Evolutionary conservation across 371 early-diverging fungal genomes (phyloP), one percentile per base, ranked within the genome.

Genomic region (Lichtheimia corymbifera): DNA sequence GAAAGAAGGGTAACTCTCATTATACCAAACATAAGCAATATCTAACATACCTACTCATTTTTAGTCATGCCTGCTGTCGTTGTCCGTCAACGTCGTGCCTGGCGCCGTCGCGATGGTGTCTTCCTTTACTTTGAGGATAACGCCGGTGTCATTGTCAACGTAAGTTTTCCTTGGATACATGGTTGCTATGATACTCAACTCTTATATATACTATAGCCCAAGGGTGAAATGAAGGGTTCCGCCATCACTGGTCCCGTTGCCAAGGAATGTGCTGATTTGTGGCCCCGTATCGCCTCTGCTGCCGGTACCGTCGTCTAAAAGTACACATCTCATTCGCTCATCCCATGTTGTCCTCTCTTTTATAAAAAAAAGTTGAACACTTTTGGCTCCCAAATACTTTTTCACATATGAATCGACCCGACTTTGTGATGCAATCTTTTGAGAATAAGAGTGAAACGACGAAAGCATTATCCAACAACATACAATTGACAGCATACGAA

Each of bases 191-290:
- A 54, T 43, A 42, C 28, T 47, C 5, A 12, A 40, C 15, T 57
- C 50, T 47, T 4, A 7, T 79, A 74, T 17, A 28, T 22, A 52
- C 5, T 27, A 27, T 95, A 97, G 88, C 94, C 94, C 76, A 99
- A 99, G 93, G 99, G 99, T 82, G 99, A 99, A 83, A 94, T 98
- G 94, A 99, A 97, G 90, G 99, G 99, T 67, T 97, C 99, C 54
- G 99, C 99, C 68, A 99, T 99, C 82, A 96, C 99, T 72, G 99
- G 99, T 58, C 99, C 99, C 74, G 98, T 99, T 70, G 99, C 97
- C 72, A 99, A 99, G 92, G 99, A 99, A 88, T 99, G 99, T 84
- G 98, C 99, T 65, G 99, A 99, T 79, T 88, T 99, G 79, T 99
- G 99, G 99, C 99, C 99, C 72, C 98, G 99, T 93, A 99, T 99